A percentile compares a stretch with the other conserved stretches of the same genome.
phyloP scores from a whole-genome alignment of 23 red algal genomes.

The Gracilaria domingensis region DNA sequence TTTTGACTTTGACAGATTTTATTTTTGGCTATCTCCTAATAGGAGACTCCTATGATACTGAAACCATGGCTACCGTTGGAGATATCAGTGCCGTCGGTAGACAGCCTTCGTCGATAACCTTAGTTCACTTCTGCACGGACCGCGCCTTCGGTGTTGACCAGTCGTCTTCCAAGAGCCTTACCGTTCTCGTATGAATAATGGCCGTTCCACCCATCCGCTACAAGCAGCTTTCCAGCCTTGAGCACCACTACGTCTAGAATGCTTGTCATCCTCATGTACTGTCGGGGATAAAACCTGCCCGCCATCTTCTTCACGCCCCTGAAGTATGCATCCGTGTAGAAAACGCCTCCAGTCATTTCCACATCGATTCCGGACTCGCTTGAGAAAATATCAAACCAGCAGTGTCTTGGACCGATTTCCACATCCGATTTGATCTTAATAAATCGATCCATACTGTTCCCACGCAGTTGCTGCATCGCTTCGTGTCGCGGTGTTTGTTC shows the following conservation, averaged over 20 bases:
- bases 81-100: no score
- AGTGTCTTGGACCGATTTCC: conserved; percentile 17
- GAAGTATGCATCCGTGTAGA: conserved; percentile 49
- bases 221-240: not conserved
- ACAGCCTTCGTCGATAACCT: no score
- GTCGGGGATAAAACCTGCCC: not conserved
- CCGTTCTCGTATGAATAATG: not conserved
- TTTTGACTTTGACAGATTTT: no score
- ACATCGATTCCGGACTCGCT: not conserved
- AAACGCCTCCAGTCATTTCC: conserved; percentile 30
- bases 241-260: not conserved
- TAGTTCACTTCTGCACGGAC: conserved; percentile 1
- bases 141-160: conserved; percentile 4
- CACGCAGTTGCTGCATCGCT: conserved; percentile 8
- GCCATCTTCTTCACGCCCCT: not conserved
- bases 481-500: not conserved
- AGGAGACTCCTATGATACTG: no score
- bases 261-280: not conserved
- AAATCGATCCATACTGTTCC: conserved; percentile 24
- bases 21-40: no score
- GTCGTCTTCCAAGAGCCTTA: not conserved
- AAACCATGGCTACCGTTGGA: no score
- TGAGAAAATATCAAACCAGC: conserved; percentile 26
- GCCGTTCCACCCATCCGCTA: conserved; percentile 6
- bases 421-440: not conserved